phyloP scores from a whole-genome alignment of 805 yeast genomes.

The Hermanozyma aechmeae region DNA sequence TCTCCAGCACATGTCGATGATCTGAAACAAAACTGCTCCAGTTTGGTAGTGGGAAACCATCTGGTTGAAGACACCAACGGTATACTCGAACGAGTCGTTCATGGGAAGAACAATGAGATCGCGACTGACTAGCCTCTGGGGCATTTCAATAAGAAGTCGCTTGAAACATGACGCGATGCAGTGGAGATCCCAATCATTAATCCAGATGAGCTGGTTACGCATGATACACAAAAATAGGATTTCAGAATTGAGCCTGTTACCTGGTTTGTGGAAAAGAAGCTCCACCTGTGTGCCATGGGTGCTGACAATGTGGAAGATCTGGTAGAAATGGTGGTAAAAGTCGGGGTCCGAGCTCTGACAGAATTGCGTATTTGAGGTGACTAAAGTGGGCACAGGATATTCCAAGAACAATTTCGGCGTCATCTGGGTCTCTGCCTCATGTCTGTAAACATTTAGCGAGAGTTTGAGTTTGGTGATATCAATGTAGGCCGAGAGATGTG shows the following conservation, averaged over 20 bases:
- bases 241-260: slow-evolving; percentile 37
- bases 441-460: slow-evolving; percentile 63
- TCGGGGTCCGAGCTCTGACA: slow-evolving; percentile 11
- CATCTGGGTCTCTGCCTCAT: slow-evolving; percentile 38
- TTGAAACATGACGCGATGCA: slow-evolving; percentile 40
- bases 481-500: slow-evolving; percentile 46
- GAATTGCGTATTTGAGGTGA: slow-evolving; percentile 13
- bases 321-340: slow-evolving; percentile 37
- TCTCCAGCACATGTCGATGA: slow-evolving; percentile 28
- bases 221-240: slow-evolving; percentile 41
- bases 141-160: slow-evolving; percentile 40
- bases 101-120: slow-evolving; percentile 44
- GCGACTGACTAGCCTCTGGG: slow-evolving; percentile 45
- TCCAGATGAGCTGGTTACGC: slow-evolving; percentile 44
- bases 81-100: slow-evolving; percentile 37
- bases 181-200: slow-evolving; percentile 49
- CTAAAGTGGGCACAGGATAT: slow-evolving; percentile 10
- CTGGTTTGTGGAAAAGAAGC: slow-evolving; percentile 47
- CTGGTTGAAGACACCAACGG: slow-evolving; percentile 23
- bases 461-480: slow-evolving; percentile 75
- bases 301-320: slow-evolving; percentile 39
- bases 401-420: slow-evolving; percentile 6
- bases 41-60: slow-evolving; percentile 14
- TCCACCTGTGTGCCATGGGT: slow-evolving; percentile 34
- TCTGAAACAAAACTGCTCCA: slow-evolving; percentile 33